phyloP scores from a whole-genome alignment of 169 alveolate species.

The Cyclospora cayetanensis region DNA sequence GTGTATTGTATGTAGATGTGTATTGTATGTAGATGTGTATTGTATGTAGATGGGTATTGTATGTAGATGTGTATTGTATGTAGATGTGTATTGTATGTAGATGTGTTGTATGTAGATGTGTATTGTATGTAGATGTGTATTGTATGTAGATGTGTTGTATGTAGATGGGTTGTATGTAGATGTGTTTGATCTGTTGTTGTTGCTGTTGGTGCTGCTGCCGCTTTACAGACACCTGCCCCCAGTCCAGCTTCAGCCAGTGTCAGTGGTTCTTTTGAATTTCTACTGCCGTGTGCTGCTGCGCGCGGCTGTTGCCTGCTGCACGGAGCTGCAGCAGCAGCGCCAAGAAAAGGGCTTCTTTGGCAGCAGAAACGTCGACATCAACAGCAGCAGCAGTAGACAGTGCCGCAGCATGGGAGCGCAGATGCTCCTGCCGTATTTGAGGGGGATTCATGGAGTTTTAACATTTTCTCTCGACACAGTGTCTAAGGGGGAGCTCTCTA shows the following conservation, averaged over 20 bases:
- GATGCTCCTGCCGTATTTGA: slow-evolving; percentile 21
- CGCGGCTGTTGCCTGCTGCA: slow-evolving; percentile 6
- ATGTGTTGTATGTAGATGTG: too few relatives aligned
- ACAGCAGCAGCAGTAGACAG: background rate
- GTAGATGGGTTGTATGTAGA: too few relatives aligned
- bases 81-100: too few relatives aligned
- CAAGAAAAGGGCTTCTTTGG: background rate
- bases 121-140: too few relatives aligned
- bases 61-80: too few relatives aligned
- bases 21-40: too few relatives aligned
- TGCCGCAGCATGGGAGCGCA: slow-evolving; percentile 8
- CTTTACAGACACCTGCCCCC: slow-evolving; percentile 37
- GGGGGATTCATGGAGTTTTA: slow-evolving; percentile 10
- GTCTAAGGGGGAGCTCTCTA: background rate
- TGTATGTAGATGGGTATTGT: too few relatives aligned
- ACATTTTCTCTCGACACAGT: background rate
- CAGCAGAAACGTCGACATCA: background rate
- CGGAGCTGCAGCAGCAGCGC: too few relatives aligned
- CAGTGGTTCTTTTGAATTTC: background rate
- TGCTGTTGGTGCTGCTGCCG: slow-evolving; percentile 31
- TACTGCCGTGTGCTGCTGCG: slow-evolving; percentile 53
- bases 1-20: too few relatives aligned
- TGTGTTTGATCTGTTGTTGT: background rate
- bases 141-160: background rate
- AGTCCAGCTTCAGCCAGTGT: slow-evolving; percentile 14